Evolutionary conservation across 768 basidiomycete genomes (phyloP).

Genomic region (Panaeolus cyanescens): DNA sequence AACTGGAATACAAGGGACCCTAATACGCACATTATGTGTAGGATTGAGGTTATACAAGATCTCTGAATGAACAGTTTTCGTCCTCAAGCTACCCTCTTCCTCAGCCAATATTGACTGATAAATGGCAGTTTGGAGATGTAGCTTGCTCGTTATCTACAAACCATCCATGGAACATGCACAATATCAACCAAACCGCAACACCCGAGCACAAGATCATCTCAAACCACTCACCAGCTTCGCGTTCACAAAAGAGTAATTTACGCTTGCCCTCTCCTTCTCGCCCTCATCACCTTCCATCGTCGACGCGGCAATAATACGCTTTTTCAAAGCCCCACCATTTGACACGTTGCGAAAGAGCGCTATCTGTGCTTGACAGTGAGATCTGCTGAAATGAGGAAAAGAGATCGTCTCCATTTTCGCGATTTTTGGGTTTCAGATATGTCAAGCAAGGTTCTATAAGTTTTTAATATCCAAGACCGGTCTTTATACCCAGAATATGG

Average conservation of each 20-base stretch:
- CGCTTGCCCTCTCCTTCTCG: conserved; percentile 67
- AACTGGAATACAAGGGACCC: no score
- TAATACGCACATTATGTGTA: conserved; percentile 78
- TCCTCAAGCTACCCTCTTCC: conserved; percentile 59
- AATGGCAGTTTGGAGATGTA: conserved; percentile 85
- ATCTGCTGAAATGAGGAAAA: neutral
- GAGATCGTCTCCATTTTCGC: neutral
- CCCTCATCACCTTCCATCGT: conserved; percentile 59
- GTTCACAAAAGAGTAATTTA: conserved; percentile 92
- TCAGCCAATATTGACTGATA: conserved; percentile 79
- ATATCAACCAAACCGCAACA: conserved; percentile 4
- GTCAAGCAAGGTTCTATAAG: neutral
- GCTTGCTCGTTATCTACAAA: conserved; percentile 74
- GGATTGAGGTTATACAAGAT: conserved; percentile 87
- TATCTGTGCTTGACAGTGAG: neutral
- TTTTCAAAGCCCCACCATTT: conserved; percentile 62
- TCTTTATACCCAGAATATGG: neutral
- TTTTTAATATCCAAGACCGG: neutral
- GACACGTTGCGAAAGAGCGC: conserved; percentile 49
- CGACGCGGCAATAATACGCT: conserved; percentile 73
- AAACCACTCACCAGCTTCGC: conserved; percentile 66
- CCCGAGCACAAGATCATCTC: conserved; percentile 2
- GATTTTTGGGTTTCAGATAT: no score
- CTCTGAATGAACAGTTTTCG: conserved; percentile 90
- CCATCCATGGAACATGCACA: neutral